Conservation (phyloP, 1,284 basidiomycete species). For the Trametes pubescens region DNA sequence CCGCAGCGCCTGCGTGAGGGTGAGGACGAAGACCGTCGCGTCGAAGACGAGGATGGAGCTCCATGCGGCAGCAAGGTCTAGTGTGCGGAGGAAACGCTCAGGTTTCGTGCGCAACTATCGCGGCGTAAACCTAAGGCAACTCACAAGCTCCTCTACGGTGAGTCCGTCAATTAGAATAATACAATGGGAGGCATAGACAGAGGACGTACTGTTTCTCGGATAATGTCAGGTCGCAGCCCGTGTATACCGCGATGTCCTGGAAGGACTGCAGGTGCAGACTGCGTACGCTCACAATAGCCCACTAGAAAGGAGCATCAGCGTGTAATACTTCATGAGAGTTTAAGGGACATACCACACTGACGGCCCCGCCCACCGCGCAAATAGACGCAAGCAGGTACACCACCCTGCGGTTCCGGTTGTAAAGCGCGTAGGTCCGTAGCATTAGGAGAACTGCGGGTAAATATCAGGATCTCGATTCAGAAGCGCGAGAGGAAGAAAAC, state of each 20-base stretch:
- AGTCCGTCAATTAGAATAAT: not conserved
- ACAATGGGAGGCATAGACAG: not conserved
- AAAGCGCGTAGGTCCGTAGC: slow-evolving; percentile 1
- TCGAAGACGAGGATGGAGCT: slow-evolving; percentile 19
- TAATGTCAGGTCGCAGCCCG: slow-evolving; percentile 23
- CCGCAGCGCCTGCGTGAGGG: slow-evolving; percentile 10
- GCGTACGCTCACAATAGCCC: slow-evolving; percentile 18
- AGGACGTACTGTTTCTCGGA: slow-evolving; percentile 20
- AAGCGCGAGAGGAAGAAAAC: not conserved
- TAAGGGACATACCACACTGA: slow-evolving; percentile 14
- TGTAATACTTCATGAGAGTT: not conserved
- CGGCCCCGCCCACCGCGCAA: slow-evolving; percentile 7
- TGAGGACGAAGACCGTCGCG: slow-evolving; percentile 15
- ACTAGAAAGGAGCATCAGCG: not conserved
- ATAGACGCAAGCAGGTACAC: slow-evolving; percentile 11
- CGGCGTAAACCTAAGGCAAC: not conserved
- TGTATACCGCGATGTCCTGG: slow-evolving; percentile 13
- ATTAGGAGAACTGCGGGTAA: not conserved
- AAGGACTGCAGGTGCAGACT: slow-evolving; percentile 11
- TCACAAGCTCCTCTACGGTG: slow-evolving; percentile 14
- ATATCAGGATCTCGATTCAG: not conserved
- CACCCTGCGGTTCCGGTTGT: slow-evolving; percentile 7
- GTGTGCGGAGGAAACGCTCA: not conserved
- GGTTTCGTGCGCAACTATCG: too few species aligned
- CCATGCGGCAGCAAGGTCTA: slow-evolving; percentile 19